These are phyloP conservation scores for Bertia moriformis DNA, from an alignment of 2,329 filamentous ascomycete species.

Conservation along the genomic window DNA sequence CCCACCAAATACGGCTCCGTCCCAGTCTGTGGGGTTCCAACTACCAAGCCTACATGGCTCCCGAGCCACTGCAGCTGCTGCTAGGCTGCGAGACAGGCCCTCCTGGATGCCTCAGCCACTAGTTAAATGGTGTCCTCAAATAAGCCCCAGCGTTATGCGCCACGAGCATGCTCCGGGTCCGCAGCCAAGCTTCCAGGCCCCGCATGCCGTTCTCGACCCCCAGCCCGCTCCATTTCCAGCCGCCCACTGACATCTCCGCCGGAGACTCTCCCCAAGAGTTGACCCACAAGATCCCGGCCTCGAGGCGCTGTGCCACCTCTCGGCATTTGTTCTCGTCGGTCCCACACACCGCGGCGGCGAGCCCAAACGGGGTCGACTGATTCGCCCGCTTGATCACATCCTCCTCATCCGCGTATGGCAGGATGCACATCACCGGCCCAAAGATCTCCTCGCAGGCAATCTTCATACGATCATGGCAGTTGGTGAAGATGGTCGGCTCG, in stretches of 20 bases:
- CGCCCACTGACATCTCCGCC: slow-evolving; percentile 82
- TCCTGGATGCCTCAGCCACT: too few relatives aligned
- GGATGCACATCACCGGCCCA: slow-evolving; percentile 70
- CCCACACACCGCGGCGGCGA: slow-evolving; percentile 73
- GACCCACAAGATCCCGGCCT: slow-evolving; percentile 82
- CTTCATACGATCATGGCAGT: slow-evolving; percentile 71
- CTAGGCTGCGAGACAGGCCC: too few relatives aligned
- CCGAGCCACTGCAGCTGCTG: too few relatives aligned
- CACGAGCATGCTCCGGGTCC: slow-evolving; percentile 77
- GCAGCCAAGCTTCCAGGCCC: slow-evolving; percentile 68
- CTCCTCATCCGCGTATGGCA: slow-evolving; percentile 57
- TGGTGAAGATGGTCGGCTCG: slow-evolving; percentile 68
- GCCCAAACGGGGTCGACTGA: slow-evolving; percentile 56
- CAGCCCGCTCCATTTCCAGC: slow-evolving; percentile 81
- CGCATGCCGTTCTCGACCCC: slow-evolving; percentile 74
- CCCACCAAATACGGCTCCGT: too few relatives aligned
- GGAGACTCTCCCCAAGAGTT: slow-evolving; percentile 90
- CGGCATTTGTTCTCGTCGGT: slow-evolving; percentile 63
- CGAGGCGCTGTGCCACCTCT: slow-evolving; percentile 55
- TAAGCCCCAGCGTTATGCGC: too few relatives aligned
- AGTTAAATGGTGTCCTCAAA: too few relatives aligned
- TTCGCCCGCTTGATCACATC: slow-evolving; percentile 64
- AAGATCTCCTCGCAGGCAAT: slow-evolving; percentile 78
- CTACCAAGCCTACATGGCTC: too few relatives aligned
- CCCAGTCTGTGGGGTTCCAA: too few relatives aligned